Percentiles rank a stretch among this genome's conserved stretches.
These are phyloP conservation scores for Penicillium bovifimosum DNA, from an alignment of 495 filamentous ascomycete genomes.

Conservation along the genomic window DNA sequence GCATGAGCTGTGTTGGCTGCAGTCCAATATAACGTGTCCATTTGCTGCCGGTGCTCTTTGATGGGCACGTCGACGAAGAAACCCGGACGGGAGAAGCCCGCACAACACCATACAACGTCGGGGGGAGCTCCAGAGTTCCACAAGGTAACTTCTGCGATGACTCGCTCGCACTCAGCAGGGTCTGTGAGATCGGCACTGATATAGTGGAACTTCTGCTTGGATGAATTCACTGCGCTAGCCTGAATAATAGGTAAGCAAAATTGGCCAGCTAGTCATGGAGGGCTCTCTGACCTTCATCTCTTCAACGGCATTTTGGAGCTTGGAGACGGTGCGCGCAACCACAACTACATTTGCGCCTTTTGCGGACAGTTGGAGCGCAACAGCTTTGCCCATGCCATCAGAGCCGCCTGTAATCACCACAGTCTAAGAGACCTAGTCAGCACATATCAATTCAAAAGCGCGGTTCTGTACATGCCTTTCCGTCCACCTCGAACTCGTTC, in stretches of 20 bases:
- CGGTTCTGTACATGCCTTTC: slow-evolving; percentile 52
- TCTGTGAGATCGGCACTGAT: slow-evolving; percentile 79
- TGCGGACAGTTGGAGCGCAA: slow-evolving; percentile 63
- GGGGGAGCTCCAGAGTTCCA: slow-evolving; percentile 76
- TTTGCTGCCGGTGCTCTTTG: slow-evolving; percentile 64
- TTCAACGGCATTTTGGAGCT: slow-evolving; percentile 67
- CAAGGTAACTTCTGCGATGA: slow-evolving; percentile 66
- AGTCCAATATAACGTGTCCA: slow-evolving; percentile 90
- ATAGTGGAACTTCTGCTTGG: slow-evolving; percentile 71
- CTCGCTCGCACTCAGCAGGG: slow-evolving; percentile 56
- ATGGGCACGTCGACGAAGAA: slow-evolving; percentile 72
- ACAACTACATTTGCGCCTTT: slow-evolving; percentile 87
- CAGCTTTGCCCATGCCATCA: slow-evolving; percentile 79
- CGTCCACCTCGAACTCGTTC: slow-evolving; percentile 78
- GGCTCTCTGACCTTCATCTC: slow-evolving; percentile 51
- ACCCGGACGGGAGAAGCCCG: slow-evolving; percentile 67
- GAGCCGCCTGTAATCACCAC: slow-evolving; percentile 88
- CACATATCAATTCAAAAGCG: not conserved
- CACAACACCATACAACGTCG: slow-evolving; percentile 90
- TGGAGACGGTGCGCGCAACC: slow-evolving; percentile 67
- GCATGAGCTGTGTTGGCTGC: slow-evolving; percentile 81
- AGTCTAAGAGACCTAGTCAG: slow-evolving; percentile 49
- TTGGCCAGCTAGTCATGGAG: not conserved
- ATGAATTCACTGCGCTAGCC: slow-evolving; percentile 53
- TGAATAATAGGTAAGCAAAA: slow-evolving; percentile 26